Evolutionary conservation across 2,329 filamentous ascomycete species (phyloP).

Genomic region (Harringtonia lauricola): DNA sequence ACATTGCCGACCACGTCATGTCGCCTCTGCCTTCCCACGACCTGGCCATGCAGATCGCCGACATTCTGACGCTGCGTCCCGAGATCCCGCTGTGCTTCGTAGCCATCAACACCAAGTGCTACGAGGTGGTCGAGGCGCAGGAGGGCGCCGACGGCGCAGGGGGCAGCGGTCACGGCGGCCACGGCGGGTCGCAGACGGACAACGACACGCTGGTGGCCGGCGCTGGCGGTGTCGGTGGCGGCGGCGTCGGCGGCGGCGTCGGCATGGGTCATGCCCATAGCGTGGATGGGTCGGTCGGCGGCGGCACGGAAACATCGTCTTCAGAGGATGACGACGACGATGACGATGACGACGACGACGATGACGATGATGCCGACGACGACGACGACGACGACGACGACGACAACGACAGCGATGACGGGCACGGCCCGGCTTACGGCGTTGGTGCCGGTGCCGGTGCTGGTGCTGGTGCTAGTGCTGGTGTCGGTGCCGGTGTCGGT

Average conservation of each 20-base stretch:
- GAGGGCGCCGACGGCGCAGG: slow-evolving; percentile 24
- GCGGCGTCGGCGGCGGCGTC: slow-evolving; percentile 15
- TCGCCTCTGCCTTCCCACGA: slow-evolving; percentile 44
- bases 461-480: slow-evolving; percentile 5
- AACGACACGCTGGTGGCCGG: slow-evolving; percentile 15
- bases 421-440: slow-evolving; percentile 21
- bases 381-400: slow-evolving; percentile 28
- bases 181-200: background rate
- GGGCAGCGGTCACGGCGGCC: background rate
- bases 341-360: slow-evolving; percentile 34
- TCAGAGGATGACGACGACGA: slow-evolving; percentile 34
- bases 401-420: slow-evolving; percentile 27
- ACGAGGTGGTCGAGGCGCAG: slow-evolving; percentile 59
- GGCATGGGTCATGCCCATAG: slow-evolving; percentile 10
- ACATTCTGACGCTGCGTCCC: slow-evolving; percentile 65
- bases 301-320: slow-evolving; percentile 7
- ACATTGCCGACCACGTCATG: slow-evolving; percentile 14
- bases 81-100: slow-evolving; percentile 71
- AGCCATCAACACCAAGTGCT: slow-evolving; percentile 67
- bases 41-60: slow-evolving; percentile 63
- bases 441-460: slow-evolving; percentile 15
- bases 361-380: slow-evolving; percentile 33
- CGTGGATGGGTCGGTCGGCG: slow-evolving; percentile 11
- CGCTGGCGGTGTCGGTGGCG: slow-evolving; percentile 12
- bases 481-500: slow-evolving; percentile 11